Evolutionary conservation across 2,329 filamentous ascomycete genomes (phyloP).

Genomic region (Sclerotinia nivalis): DNA sequence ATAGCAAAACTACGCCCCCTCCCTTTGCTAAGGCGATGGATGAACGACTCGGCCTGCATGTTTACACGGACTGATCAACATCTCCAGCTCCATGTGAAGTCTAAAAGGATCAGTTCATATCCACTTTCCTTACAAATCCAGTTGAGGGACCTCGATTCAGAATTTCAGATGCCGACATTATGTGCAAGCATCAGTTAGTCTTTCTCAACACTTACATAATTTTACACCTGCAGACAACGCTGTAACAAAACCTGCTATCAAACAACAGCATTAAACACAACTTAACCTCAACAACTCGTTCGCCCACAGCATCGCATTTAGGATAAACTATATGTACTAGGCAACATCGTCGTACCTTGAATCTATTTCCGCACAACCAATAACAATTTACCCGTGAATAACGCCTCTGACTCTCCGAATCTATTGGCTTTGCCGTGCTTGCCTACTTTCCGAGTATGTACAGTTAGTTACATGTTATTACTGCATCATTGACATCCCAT

Average conservation of each 20-base stretch:
- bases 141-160: neutral
- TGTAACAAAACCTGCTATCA: neutral
- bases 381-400: neutral
- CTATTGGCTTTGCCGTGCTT: neutral
- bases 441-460: neutral
- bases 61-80: neutral
- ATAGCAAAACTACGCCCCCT: neutral
- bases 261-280: neutral
- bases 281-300: slow-evolving; percentile 8
- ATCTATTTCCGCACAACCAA: slow-evolving; percentile 9
- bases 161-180: slow-evolving; percentile 7
- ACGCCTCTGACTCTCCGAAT: neutral
- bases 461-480: neutral
- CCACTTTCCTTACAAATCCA: slow-evolving; percentile 8
- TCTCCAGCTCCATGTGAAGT: neutral
- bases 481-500: neutral
- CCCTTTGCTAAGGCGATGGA: neutral
- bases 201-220: neutral
- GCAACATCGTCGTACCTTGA: neutral
- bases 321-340: neutral
- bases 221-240: neutral
- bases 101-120: neutral
- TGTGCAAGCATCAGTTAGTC: neutral
- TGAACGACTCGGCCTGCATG: neutral
- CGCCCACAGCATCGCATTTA: neutral